Evolutionary conservation across 306 rosid species (phyloP).

Genomic region (Crotalaria pallida): DNA sequence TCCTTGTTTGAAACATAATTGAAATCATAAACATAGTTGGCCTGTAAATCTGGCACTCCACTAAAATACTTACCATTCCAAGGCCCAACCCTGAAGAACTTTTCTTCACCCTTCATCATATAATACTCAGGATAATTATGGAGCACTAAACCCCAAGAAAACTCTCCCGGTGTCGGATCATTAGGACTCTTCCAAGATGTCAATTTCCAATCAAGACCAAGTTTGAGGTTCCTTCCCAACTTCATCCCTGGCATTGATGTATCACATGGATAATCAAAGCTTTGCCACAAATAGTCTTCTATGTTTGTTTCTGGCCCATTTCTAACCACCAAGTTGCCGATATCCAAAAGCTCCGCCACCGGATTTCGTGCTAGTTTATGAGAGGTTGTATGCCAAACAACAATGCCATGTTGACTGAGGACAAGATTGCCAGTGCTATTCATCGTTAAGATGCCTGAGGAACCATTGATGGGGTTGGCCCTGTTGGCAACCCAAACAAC

Average conservation of each 20-base stretch:
- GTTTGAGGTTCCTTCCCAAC: not conserved
- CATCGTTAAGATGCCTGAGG: conserved; percentile 16
- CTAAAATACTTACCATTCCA: conserved; percentile 12
- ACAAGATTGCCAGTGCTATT: conserved; percentile 5
- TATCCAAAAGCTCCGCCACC: not conserved
- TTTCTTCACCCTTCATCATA: not conserved
- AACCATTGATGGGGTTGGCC: not conserved
- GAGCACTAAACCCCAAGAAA: not conserved
- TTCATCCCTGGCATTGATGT: not conserved
- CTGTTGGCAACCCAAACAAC: conserved; percentile 18
- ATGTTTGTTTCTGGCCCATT: not conserved
- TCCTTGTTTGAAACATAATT: conserved; percentile 7
- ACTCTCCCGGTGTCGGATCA: not conserved
- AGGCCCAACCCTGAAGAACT: not conserved
- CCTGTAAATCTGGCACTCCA: not conserved
- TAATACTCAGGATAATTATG: not conserved
- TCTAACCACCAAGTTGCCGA: not conserved
- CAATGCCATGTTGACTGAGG: not conserved
- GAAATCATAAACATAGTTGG: not conserved
- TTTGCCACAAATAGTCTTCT: not conserved
- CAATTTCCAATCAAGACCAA: not conserved
- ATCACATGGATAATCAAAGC: not conserved
- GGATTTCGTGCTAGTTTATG: not conserved
- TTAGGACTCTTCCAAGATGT: not conserved
- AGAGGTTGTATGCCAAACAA: conserved; percentile 11